Evolutionary conservation across 768 basidiomycete species (phyloP).

Genomic region (Pisolithus orientalis): DNA sequence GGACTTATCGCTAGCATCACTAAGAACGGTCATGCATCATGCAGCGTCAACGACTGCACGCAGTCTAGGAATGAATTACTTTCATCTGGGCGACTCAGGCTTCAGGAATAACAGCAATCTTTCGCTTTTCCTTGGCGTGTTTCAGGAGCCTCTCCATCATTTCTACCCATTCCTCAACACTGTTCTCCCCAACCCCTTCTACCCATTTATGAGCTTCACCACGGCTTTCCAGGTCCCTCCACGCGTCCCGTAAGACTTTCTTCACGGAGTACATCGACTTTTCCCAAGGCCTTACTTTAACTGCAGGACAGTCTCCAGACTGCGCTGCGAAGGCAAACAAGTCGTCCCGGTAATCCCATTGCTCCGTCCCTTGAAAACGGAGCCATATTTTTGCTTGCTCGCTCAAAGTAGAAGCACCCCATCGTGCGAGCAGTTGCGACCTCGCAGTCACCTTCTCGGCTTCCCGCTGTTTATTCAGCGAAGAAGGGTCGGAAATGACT

Average conservation of each 20-base stretch:
- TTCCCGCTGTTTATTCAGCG: constrained; percentile 45
- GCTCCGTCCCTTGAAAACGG: constrained; percentile 42
- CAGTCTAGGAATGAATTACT: too few species aligned
- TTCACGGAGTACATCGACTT: constrained; percentile 48
- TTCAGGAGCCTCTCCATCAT: constrained; percentile 32
- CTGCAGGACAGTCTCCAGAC: constrained; percentile 21
- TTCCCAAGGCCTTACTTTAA: constrained; percentile 50
- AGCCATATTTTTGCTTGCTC: constrained; percentile 54
- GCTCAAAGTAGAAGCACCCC: constrained; percentile 28
- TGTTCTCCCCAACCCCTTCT: constrained; percentile 53
- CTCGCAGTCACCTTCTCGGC: constrained; percentile 43
- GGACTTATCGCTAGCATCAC: neutral
- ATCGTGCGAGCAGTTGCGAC: constrained; percentile 35
- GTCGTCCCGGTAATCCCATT: constrained; percentile 63
- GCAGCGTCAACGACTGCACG: too few species aligned
- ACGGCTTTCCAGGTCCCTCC: constrained; percentile 49
- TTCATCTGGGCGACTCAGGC: too few species aligned
- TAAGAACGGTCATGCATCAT: too few species aligned
- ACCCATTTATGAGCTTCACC: constrained; percentile 60
- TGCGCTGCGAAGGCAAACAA: constrained; percentile 44
- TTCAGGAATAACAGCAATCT: too few species aligned
- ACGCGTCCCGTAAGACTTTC: constrained; percentile 42
- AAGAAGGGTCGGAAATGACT: constrained; percentile 45
- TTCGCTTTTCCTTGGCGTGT: constrained; percentile 14
- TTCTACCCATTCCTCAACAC: constrained; percentile 56